A percentile compares a stretch with the other conserved stretches of the same genome.
These are phyloP conservation scores for Scedosporium dehoogii DNA, from an alignment of 2,329 filamentous ascomycete genomes.

Conservation along the genomic window DNA sequence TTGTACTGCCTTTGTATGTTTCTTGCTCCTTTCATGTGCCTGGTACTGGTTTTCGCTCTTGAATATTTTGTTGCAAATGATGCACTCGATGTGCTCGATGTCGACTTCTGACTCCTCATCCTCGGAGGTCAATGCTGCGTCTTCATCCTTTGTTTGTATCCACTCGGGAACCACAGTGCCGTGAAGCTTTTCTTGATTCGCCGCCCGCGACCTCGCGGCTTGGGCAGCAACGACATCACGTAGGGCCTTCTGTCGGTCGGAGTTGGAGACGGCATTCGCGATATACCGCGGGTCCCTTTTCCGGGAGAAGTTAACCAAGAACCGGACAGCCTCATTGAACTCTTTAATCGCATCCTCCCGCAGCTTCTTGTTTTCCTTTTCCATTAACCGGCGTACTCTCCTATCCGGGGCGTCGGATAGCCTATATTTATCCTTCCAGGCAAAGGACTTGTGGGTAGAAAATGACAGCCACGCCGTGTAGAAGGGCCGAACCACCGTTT, in stretches of 20 bases:
- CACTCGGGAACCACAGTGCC: conserved; percentile 62
- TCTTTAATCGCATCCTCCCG: conserved; percentile 76
- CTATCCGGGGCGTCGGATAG: conserved; percentile 82
- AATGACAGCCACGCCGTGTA: conserved; percentile 77
- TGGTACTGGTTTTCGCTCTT: conserved; percentile 88
- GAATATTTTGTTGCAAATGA: conserved; percentile 69
- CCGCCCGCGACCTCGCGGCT: conserved; percentile 71
- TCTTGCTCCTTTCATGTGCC: conserved; percentile 92
- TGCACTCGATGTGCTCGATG: conserved; percentile 59
- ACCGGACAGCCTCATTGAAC: conserved; percentile 86
- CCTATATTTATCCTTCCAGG: conserved; percentile 81
- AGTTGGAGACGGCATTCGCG: conserved; percentile 65
- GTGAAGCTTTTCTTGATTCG: conserved; percentile 64
- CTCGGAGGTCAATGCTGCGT: conserved; percentile 52
- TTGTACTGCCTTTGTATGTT: conserved; percentile 80
- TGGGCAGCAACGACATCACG: conserved; percentile 75
- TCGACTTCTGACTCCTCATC: conserved; percentile 41
- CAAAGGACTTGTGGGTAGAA: conserved; percentile 72
- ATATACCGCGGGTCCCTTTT: conserved; percentile 85
- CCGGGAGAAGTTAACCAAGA: conserved; percentile 76
- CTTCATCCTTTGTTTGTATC: conserved; percentile 53
- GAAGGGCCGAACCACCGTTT: conserved; percentile 68
- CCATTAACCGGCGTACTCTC: conserved; percentile 71
- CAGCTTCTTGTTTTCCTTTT: conserved; percentile 84
- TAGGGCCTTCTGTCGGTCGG: conserved; percentile 67